A percentile compares a stretch with the other conserved stretches of the same genome.
Conservation (phyloP, 805 yeast species). For the Nakazawaea molendinolei region DNA sequence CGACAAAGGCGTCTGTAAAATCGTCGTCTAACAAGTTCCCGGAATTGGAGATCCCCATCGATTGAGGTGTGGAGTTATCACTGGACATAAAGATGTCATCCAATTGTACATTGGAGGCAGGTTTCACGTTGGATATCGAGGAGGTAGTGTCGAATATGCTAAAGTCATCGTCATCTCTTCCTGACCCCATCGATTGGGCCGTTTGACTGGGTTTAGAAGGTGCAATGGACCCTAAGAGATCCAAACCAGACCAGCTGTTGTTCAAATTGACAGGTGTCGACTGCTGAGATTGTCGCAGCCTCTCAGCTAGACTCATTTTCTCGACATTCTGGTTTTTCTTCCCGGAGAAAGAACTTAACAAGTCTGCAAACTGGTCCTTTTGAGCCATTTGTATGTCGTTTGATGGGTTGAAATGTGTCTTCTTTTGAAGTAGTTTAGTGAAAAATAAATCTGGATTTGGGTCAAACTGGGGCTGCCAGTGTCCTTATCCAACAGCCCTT, state of each 20-base stretch:
- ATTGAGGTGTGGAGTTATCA: no score
- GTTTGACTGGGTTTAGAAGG: no score
- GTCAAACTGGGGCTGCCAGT: no score
- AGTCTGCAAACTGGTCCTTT: constrained; percentile 37
- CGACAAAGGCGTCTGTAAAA: constrained; percentile 32
- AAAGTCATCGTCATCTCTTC: no score
- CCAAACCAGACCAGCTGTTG: constrained; percentile 30
- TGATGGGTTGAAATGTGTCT: background rate
- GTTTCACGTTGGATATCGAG: no score
- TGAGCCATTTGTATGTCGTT: constrained; percentile 3
- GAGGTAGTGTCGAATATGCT: constrained; percentile 1
- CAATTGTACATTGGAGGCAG: no score
- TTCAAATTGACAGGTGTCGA: constrained; percentile 1
- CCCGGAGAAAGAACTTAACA: constrained; percentile 25
- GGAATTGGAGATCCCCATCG: no score
- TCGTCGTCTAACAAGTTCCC: constrained; percentile 23
- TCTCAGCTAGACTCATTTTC: constrained; percentile 27
- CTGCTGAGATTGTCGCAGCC: constrained; percentile 19
- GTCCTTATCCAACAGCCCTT: no score
- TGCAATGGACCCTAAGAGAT: constrained; percentile 25
- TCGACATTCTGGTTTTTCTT: constrained; percentile 19
- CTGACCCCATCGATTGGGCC: no score
- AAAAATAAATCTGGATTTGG: no score
- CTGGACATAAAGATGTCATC: constrained; percentile 12
- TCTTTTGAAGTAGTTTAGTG: no score